Percentiles rank a stretch among this genome's conserved stretches.
These are phyloP conservation scores for Ramaria sp. DNA, from an alignment of 768 basidiomycete genomes.

Conservation along the genomic window DNA sequence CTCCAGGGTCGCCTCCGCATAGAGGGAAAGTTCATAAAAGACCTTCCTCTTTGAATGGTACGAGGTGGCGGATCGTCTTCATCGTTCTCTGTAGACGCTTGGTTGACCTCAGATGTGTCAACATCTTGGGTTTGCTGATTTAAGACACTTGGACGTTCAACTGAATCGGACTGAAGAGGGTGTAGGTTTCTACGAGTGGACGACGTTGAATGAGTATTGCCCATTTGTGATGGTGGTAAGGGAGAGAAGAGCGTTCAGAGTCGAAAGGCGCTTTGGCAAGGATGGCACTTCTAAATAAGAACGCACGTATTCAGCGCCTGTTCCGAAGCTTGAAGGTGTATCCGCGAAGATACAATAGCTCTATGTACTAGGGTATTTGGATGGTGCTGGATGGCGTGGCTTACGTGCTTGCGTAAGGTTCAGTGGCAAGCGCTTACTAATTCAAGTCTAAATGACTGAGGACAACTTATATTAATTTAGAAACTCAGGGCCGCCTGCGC, in stretches of 20 bases:
- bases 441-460: too few species aligned
- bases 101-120: background rate
- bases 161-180: background rate
- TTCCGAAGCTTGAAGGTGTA: background rate
- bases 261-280: background rate
- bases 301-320: background rate
- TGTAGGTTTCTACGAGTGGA: background rate
- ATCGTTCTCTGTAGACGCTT: background rate
- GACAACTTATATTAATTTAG: too few species aligned
- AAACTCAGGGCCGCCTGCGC: slow-evolving; percentile 51
- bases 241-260: background rate
- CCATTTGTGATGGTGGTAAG: slow-evolving; percentile 1
- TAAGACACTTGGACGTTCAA: background rate
- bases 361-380: too few species aligned
- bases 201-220: slow-evolving; percentile 1
- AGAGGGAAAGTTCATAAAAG: slow-evolving; percentile 4
- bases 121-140: background rate
- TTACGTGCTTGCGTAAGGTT: too few species aligned
- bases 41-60: background rate
- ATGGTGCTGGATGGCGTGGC: too few species aligned
- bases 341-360: too few species aligned
- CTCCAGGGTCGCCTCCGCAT: background rate
- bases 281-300: background rate
- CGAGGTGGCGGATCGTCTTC: background rate
- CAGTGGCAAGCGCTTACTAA: too few species aligned